Evolutionary conservation across 192 early-diverging fungal genomes (phyloP).

Genomic region (Gaertneriomyces sp.): DNA sequence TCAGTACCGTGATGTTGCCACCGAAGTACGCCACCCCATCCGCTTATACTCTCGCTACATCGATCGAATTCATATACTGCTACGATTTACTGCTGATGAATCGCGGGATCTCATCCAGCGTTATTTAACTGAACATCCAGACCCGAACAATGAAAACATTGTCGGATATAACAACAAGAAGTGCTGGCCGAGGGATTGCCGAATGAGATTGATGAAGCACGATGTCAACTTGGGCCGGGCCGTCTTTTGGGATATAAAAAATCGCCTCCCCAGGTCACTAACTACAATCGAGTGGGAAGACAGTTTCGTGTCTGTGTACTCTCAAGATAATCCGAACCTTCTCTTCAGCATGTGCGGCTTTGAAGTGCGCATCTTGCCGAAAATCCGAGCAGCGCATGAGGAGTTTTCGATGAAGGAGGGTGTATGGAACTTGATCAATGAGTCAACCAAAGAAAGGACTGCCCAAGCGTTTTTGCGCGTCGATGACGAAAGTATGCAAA

Average conservation of each 20-base stretch:
- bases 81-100: slow-evolving; percentile 91
- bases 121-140: slow-evolving; percentile 96
- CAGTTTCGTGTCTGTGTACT: slow-evolving; percentile 93
- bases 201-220: slow-evolving; percentile 99
- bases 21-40: slow-evolving; percentile 95
- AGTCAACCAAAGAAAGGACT: slow-evolving; percentile 95
- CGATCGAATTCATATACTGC: slow-evolving; percentile 89
- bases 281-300: slow-evolving; percentile 99
- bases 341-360: slow-evolving; percentile 93
- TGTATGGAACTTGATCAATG: slow-evolving; percentile 94
- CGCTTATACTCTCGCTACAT: slow-evolving; percentile 93
- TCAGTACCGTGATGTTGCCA: slow-evolving; percentile 86
- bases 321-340: slow-evolving; percentile 95
- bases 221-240: slow-evolving; percentile 97
- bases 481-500: slow-evolving; percentile 85
- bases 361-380: slow-evolving; percentile 93
- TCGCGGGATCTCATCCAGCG: slow-evolving; percentile 93
- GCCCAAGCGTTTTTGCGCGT: slow-evolving; percentile 97
- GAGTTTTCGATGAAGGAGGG: slow-evolving; percentile 87
- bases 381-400: slow-evolving; percentile 76
- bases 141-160: slow-evolving; percentile 97
- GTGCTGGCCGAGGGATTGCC: slow-evolving; percentile 98
- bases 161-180: slow-evolving; percentile 96
- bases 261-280: slow-evolving; percentile 91
- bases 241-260: slow-evolving; percentile 99